Conservation (phyloP, 129 eudicot species). For the Rutidosis leptorrhynchoides region DNA sequence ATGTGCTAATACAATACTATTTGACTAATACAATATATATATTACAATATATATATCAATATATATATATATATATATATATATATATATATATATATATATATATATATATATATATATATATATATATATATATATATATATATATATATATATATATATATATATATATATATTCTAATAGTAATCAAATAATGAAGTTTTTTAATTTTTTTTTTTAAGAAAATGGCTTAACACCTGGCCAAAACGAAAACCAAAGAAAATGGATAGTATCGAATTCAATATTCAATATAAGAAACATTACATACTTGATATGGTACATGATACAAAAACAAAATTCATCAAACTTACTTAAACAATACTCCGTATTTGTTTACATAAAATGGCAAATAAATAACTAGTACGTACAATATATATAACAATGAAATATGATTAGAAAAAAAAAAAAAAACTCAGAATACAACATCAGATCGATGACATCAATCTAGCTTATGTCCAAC, state of each 20-base stretch:
- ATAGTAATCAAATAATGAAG: too few species aligned
- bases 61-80: too few species aligned
- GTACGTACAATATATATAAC: not conserved
- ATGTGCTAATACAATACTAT: too few species aligned
- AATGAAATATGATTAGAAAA: not conserved
- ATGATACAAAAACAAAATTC: not conserved
- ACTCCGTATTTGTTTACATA: too few species aligned
- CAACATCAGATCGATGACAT: not conserved
- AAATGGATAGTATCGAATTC: not conserved
- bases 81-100: too few species aligned
- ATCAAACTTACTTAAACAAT: not conserved
- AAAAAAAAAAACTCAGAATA: not conserved
- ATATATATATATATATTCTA: too few species aligned
- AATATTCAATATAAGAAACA: not conserved
- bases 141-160: too few species aligned
- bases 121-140: too few species aligned
- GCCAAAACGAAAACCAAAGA: not conserved
- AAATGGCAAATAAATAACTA: not conserved
- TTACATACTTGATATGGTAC: not conserved
- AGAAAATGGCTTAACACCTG: not conserved
- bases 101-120: too few species aligned
- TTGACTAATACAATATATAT: too few species aligned
- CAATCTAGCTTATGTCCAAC: conserved; percentile 43
- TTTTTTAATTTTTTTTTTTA: too few species aligned
- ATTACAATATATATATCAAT: too few species aligned